Evolutionary conservation across 305 asterid genomes (phyloP).

Genomic region (Solanum hybrid): DNA sequence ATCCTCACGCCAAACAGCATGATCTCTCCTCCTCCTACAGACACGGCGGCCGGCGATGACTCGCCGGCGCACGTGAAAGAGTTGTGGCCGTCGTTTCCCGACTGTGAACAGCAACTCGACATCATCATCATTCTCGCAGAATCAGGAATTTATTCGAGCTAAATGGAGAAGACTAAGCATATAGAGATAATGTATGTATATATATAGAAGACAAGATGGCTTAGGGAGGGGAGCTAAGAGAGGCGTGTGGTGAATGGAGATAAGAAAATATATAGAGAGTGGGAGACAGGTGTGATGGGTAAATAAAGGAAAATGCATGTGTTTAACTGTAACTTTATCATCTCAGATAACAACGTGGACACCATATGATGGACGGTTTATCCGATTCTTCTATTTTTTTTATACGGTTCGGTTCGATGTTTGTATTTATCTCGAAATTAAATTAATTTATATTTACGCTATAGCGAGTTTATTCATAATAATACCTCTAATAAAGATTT

Average conservation of each 20-base stretch:
- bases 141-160: not conserved
- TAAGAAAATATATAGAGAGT: not conserved
- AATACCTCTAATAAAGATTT: not conserved
- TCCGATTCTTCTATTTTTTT: not conserved
- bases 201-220: not conserved
- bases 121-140: not conserved
- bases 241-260: not conserved
- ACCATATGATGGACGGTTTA: not conserved
- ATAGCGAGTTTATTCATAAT: no score
- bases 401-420: no score
- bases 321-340: not conserved
- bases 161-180: not conserved
- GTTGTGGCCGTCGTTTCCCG: not conserved
- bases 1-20: slow-evolving; percentile 39
- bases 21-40: slow-evolving; percentile 21
- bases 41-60: no score
- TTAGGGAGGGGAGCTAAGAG: not conserved
- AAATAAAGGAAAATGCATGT: not conserved
- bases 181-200: not conserved
- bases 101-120: not conserved
- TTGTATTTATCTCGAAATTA: no score
- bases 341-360: not conserved
- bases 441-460: no score
- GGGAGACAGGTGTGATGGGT: not conserved
- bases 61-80: not conserved